phyloP scores from a whole-genome alignment of 2,329 filamentous ascomycete species.

The Pseudogymnoascus sp. region DNA sequence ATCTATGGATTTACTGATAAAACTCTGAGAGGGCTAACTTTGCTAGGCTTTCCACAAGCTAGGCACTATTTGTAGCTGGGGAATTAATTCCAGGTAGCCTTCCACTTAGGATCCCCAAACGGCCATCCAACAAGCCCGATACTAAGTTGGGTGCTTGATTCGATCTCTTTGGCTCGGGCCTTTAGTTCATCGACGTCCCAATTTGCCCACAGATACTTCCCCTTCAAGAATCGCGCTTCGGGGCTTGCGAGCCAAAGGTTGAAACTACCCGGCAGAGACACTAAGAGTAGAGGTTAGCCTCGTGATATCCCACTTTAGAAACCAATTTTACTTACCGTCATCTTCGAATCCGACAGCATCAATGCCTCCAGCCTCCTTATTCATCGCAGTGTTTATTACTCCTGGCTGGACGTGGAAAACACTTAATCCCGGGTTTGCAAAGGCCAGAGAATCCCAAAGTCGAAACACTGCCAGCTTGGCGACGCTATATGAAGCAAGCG shows the following conservation, averaged over 20 bases:
- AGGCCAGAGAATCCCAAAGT: slow-evolving; percentile 27
- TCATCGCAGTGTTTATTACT: slow-evolving; percentile 25
- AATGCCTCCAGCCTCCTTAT: slow-evolving; percentile 21
- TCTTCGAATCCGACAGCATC: slow-evolving; percentile 22
- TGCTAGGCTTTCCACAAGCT: not conserved
- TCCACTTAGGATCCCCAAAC: slow-evolving; percentile 10
- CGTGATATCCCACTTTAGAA: not conserved
- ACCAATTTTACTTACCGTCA: slow-evolving; percentile 23
- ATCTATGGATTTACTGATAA: not conserved
- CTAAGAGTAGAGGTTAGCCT: slow-evolving; percentile 16
- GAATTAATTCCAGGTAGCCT: not conserved
- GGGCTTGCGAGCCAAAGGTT: slow-evolving; percentile 23
- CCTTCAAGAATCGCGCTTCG: slow-evolving; percentile 41
- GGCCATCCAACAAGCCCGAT: slow-evolving; percentile 20
- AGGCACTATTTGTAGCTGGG: not conserved
- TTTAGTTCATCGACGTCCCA: slow-evolving; percentile 47
- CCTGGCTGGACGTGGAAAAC: slow-evolving; percentile 32
- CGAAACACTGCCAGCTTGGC: slow-evolving; percentile 27
- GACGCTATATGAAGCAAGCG: slow-evolving; percentile 23
- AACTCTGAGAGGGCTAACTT: not conserved
- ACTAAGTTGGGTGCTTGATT: slow-evolving; percentile 13
- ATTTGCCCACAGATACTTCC: slow-evolving; percentile 40
- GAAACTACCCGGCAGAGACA: slow-evolving; percentile 21
- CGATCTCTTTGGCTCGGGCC: slow-evolving; percentile 31
- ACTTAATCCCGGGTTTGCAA: slow-evolving; percentile 24